Evolutionary conservation across 192 early-diverging fungal genomes (phyloP), one percentile per base, ranked within the genome.

Genomic region (Mortierella hygrophila): DNA sequence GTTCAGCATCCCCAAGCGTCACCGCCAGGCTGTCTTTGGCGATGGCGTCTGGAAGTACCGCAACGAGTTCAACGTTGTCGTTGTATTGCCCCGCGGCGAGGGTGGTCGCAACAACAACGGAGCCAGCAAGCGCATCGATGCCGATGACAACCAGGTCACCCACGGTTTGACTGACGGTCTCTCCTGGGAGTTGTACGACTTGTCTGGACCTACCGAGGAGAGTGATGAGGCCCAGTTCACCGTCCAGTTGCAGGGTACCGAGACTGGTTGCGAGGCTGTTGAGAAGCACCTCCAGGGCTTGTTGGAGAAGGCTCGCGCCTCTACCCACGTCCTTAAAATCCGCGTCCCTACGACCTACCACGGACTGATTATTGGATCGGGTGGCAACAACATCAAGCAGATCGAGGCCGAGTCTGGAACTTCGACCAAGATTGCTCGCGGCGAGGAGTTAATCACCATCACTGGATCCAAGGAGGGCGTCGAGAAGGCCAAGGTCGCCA

Each of bases 331-430:
- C 7, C 79, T 86, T 54, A 80, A 81, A 76, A 86, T 86, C 60
- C 74, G 79, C 26, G 84, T 86, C 15, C 79, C 84, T 4, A 86
- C 79, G 1, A 81, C 75, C 35, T 85, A 76, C 54, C 84, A 86
- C 29, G 84, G 84, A 60, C 35, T 86, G 70, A 92, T 99, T 37
- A 92, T 97, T 68, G 98, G 98, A 70, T 90, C 94, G 23, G 94
- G 94, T 41, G 97, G 97, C 37, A 90, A 93, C 69, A 95, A 94
- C 54, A 92, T 98, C 72, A 93, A 97, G 88, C 90, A 89, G 40
- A 93, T 99, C 63, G 94, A 94, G 84, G 80, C 83, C 20, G 93
- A 94, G 74, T 97, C 96, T 8, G 88, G 90, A 74, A 96, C 97
- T 6, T 80, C 87, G 9, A 94, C 98, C 85, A 88, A 94, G 63